Base-by-base conservation (phyloP, 345 rosid genomes). In the Trapa incisa region DNA sequence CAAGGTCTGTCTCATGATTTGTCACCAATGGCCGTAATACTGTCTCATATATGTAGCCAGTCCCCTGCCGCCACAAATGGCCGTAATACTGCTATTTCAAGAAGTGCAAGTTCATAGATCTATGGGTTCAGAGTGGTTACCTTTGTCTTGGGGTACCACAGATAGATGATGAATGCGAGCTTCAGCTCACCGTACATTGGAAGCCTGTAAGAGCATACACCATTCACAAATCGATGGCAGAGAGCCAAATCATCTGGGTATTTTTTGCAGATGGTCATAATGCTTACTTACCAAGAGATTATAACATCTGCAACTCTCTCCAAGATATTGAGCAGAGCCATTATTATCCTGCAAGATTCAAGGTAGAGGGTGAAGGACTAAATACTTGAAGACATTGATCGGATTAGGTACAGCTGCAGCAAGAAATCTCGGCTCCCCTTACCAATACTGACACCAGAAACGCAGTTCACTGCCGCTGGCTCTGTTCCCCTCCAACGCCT, bases 1-100 rank as follows among this genome's bases (percentile, higher is more conserved):
- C 97, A 2, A 94, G 82, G 5, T 83, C 91, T 15, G 86, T 79
- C 80, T 91, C 92, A 43, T 91, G 89, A 63, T 75, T 79, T 9
- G 86, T 71, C 33, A 91, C 71, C 35, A 70, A 78, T 17, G 97
- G 99, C 71, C 79, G 80, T 76, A 94, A 67, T 75, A 94, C 35
- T 48, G 74, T 65, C 8, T 80, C 84, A 66, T 87, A 94, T 47
- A 94, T 76, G 71, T 74, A 82, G 39, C 75, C 76, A 5, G 88
- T 88, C 71, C 99, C 99, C 97, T 91, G 65, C 70, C 64, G 66
- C 6, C 41, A 14, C 47, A 10, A 5, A 71, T 16, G 17, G 33
- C 2, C 63, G 2, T 0, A 16, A 11, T 38, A 58, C 38, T 32
- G 4, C 16, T 33, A 0, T 58, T 32, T 11, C 12, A 45, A 45